phyloP scores from a whole-genome alignment of 495 filamentous ascomycete genomes.

The Terfezia claveryi region DNA sequence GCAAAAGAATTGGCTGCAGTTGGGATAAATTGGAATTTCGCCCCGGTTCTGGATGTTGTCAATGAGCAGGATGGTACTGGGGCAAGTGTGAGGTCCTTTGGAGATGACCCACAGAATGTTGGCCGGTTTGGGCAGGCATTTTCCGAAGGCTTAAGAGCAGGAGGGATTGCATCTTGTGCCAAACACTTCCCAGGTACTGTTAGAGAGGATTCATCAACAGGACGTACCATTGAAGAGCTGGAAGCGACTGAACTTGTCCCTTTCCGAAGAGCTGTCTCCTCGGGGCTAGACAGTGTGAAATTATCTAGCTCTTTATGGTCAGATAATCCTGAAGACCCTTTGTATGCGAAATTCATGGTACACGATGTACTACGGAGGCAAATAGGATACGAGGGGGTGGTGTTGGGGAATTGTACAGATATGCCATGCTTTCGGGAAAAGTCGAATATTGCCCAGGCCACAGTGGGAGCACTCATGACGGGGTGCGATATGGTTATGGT shows the following conservation, averaged over 20 bases:
- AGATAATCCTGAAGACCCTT: conserved; percentile 4
- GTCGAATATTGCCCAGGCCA: conserved; percentile 14
- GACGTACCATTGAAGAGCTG: conserved; percentile 13
- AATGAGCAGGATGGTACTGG: conserved; percentile 10
- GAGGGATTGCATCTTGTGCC: conserved; percentile 19
- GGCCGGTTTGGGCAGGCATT: conserved; percentile 19
- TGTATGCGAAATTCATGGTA: conserved; percentile 16
- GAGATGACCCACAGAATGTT: conserved; percentile 19
- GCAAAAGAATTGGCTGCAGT: conserved; percentile 18
- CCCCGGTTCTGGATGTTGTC: conserved; percentile 19
- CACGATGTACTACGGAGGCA: conserved; percentile 19
- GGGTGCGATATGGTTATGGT: conserved; percentile 20
- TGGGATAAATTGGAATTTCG: conserved; percentile 22
- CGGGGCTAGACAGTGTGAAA: conserved; percentile 20
- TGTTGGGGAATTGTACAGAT: conserved; percentile 19
- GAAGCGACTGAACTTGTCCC: conserved; percentile 18
- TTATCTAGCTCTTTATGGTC: conserved; percentile 19
- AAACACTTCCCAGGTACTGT: conserved; percentile 20
- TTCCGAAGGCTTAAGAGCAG: conserved; percentile 17
- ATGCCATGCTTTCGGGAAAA: conserved; percentile 11
- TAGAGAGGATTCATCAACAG: not conserved
- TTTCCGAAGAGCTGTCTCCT: conserved; percentile 19
- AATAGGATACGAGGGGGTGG: conserved; percentile 19
- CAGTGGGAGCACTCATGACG: conserved; percentile 14
- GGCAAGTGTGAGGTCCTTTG: conserved; percentile 18